Evolutionary conservation across 1,284 basidiomycete genomes (phyloP).

Genomic region (Ustilago curta): DNA sequence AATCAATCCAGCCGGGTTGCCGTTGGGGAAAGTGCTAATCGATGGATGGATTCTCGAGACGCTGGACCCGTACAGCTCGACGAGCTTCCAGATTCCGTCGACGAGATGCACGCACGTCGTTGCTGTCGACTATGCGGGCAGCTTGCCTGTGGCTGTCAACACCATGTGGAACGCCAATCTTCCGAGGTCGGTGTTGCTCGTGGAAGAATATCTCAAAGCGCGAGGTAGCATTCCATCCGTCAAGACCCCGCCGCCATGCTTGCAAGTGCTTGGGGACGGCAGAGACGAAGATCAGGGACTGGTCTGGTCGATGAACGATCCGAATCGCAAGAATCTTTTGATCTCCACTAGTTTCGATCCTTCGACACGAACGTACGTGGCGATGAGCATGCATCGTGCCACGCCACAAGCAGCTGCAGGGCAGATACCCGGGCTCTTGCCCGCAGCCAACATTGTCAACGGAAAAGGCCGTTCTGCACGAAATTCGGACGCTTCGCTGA

Average conservation of each 20-base stretch:
- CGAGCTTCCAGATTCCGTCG: slow-evolving; percentile 94
- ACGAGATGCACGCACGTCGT: slow-evolving; percentile 89
- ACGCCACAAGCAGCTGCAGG: slow-evolving; percentile 1
- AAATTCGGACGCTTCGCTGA: slow-evolving; percentile 51
- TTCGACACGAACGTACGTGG: slow-evolving; percentile 26
- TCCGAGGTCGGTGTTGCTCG: slow-evolving; percentile 61
- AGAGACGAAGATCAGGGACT: slow-evolving; percentile 60
- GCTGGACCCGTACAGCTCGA: slow-evolving; percentile 93
- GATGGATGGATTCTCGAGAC: slow-evolving; percentile 98
- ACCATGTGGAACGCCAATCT: slow-evolving; percentile 81
- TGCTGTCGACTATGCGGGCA: slow-evolving; percentile 88
- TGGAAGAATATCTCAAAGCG: slow-evolving; percentile 68
- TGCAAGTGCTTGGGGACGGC: slow-evolving; percentile 64
- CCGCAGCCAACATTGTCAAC: slow-evolving; percentile 27
- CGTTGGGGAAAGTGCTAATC: slow-evolving; percentile 84
- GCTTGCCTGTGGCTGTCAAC: slow-evolving; percentile 86
- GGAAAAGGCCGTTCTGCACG: slow-evolving; percentile 23
- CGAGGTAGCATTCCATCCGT: slow-evolving; percentile 64
- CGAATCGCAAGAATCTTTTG: slow-evolving; percentile 39
- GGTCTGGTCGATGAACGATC: slow-evolving; percentile 43
- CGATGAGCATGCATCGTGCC: slow-evolving; percentile 35
- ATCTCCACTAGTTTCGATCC: slow-evolving; percentile 55
- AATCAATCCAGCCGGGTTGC: slow-evolving; percentile 81
- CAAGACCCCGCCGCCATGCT: slow-evolving; percentile 55
- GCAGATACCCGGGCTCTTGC: slow-evolving; percentile 18